phyloP scores from a whole-genome alignment of 2,329 filamentous ascomycete species.

The Allantophomopsis cytisporea region DNA sequence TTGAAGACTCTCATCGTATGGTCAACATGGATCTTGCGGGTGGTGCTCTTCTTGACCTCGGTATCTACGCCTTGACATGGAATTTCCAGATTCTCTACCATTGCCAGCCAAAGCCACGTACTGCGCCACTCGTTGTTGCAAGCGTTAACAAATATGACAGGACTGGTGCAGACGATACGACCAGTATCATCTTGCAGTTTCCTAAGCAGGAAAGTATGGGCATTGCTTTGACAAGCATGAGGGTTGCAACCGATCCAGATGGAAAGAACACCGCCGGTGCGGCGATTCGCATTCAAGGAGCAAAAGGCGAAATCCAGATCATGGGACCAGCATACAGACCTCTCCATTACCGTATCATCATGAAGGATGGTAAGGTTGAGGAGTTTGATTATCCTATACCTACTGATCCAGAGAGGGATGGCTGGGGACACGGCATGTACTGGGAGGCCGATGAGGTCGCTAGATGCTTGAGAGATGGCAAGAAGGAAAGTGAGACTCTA shows the following conservation, averaged over 20 bases:
- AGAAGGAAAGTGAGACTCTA: slow-evolving; percentile 44
- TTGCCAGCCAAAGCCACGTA: slow-evolving; percentile 37
- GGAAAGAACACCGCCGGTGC: slow-evolving; percentile 30
- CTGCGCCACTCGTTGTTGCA: slow-evolving; percentile 40
- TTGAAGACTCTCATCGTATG: slow-evolving; percentile 39
- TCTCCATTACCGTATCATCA: slow-evolving; percentile 34
- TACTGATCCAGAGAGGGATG: slow-evolving; percentile 15
- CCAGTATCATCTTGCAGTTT: slow-evolving; percentile 49
- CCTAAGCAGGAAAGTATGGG: slow-evolving; percentile 43
- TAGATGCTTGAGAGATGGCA: slow-evolving; percentile 46
- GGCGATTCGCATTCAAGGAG: slow-evolving; percentile 48
- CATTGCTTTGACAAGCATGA: slow-evolving; percentile 40
- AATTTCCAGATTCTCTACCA: slow-evolving; percentile 60
- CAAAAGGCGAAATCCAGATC: slow-evolving; percentile 53
- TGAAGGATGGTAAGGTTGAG: slow-evolving; percentile 19
- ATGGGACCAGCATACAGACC: slow-evolving; percentile 45
- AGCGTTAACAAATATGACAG: slow-evolving; percentile 43
- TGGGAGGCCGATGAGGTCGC: slow-evolving; percentile 60
- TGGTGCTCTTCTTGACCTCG: slow-evolving; percentile 53
- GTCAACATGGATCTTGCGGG: slow-evolving; percentile 53
- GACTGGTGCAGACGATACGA: slow-evolving; percentile 49
- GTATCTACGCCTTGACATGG: slow-evolving; percentile 60
- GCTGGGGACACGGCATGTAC: slow-evolving; percentile 50
- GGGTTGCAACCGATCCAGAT: slow-evolving; percentile 33
- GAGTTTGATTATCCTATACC: slow-evolving; percentile 27